Evolutionary conservation across 1,284 basidiomycete genomes (phyloP).

Genomic region (Grifola frondosa): DNA sequence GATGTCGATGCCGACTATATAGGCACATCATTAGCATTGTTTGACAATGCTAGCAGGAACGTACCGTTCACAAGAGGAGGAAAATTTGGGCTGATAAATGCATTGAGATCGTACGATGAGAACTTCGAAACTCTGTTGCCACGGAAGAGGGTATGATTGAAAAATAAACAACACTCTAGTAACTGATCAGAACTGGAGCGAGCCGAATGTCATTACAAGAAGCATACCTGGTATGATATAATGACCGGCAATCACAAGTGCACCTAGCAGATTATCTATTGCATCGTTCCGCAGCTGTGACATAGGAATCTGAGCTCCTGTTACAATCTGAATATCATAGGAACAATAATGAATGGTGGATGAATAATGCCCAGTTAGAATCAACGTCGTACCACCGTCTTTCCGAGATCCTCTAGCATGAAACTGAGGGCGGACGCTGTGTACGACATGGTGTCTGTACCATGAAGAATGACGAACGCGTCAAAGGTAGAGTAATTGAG

Average conservation of each 20-base stretch:
- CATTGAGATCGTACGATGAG: constrained; percentile 84
- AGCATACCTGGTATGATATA: constrained; percentile 84
- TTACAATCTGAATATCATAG: constrained; percentile 68
- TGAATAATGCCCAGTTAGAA: not conserved
- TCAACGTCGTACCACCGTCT: constrained; percentile 64
- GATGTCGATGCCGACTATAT: constrained; percentile 83
- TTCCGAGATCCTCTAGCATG: constrained; percentile 87
- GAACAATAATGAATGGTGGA: not conserved
- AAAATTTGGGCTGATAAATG: constrained; percentile 87
- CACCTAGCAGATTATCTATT: constrained; percentile 86
- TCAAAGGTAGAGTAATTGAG: constrained; percentile 85
- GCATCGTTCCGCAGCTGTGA: constrained; percentile 89
- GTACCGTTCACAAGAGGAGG: constrained; percentile 79
- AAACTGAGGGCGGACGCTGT: constrained; percentile 87
- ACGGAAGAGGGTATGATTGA: constrained; percentile 84
- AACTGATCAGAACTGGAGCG: not conserved
- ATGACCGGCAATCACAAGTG: constrained; percentile 84
- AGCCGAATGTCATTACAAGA: not conserved
- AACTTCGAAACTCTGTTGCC: constrained; percentile 87
- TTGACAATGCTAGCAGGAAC: constrained; percentile 12
- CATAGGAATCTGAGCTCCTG: constrained; percentile 90
- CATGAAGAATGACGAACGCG: constrained; percentile 88
- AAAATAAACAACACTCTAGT: constrained; percentile 81
- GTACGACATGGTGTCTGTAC: constrained; percentile 93
- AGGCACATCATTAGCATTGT: not conserved